Evolutionary conservation across 139 green algal species (phyloP), one percentile per base, ranked within the genome.

Genomic region (Chlorella sorokiniana): DNA sequence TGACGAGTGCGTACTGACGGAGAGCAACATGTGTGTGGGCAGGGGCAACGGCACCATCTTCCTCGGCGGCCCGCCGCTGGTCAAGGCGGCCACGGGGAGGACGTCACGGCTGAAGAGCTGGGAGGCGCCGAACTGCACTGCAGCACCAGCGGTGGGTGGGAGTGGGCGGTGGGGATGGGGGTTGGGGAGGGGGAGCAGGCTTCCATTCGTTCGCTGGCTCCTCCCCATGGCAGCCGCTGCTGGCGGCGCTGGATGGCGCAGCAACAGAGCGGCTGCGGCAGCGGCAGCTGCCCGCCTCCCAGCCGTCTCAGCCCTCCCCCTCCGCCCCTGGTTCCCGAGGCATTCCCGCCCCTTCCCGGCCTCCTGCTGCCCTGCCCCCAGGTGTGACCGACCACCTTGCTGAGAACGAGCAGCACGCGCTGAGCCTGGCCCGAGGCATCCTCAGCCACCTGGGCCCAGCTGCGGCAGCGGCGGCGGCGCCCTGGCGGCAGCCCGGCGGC

Each of bases 101-200:
- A 93, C 31, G 95, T 98, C 16, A 94, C n/a, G 20, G 91, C 94
- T 20, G 95, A 98, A 79, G 94, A 97, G 75, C 91, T 98, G 77
- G 95, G 95, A 1, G 95, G 95, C 3, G 95, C 94, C 0, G 88
- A 91, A 61, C 85, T 98, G 84, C 95, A 98, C 86, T 95, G 89
- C 89, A 84, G 76, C 7, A 93, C 86, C 20, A 95, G 90, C 42
- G 94, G 93, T 74, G 62, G 76, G 61, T 3, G 1, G 4, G 73
- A 25, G 37, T 56, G 61, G 40, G 61, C n/a, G n/a, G 48, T 11
- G 48, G 14, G 48, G 48, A 11, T 11, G 16, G 48, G 48, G 48
- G 14, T n/a, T n/a, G n/a, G n/a, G n/a, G n/a, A n/a, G n/a, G n/a
- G n/a, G n/a, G n/a, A n/a, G n/a, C n/a, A n/a, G n/a, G n/a, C n/a